Evolutionary conservation across 2,329 filamentous ascomycete genomes (phyloP), one percentile per base, ranked within the genome.

Genomic region (Ambrosiella xylebori): DNA sequence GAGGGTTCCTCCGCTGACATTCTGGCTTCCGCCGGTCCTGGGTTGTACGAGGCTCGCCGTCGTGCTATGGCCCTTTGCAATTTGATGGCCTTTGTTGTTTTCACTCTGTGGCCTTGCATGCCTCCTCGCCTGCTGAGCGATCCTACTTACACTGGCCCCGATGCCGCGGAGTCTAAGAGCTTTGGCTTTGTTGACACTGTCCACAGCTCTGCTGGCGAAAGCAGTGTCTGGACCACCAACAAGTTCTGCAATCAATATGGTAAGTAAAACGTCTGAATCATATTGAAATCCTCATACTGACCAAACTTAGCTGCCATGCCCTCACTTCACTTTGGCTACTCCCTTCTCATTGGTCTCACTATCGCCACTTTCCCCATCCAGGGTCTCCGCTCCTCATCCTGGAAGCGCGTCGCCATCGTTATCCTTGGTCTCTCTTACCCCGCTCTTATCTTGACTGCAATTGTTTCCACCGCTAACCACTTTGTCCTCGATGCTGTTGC

Each of bases 171-270:
- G 64, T 77, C 80, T 1, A 78, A 81, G 65, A 78, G 75, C 62
- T 82, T 73, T 59, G 77, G 77, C 3, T 83, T 83, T 63, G 73
- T 80, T 59, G 80, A 83, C 62, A 81, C 77, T 1, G 80, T 83
- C 11, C 79, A 80, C 61, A 69, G 72, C 53, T 65, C 65, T 40
- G 65, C 64, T 15, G 71, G 70, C 41, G 74, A 79, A 65, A 80
- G 80, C 65, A 85, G 80, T 62, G 80, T 86, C 0, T 86, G 82
- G 82, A 86, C 77, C 65, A 77, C 81, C 54, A 86, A 86, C 69
- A 77, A 74, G 61, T 87, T 86, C 68, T 86, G 82, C 69, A 87
- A 87, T 66, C 84, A 87, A 68, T 86, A 86, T 67, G 83, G 81
- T 76, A 65, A 69, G 74, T 69, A 9, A 41, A 41, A 19, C 17